phyloP scores from a whole-genome alignment of 2,329 filamentous ascomycete genomes.

The Colletotrichum cereale region DNA sequence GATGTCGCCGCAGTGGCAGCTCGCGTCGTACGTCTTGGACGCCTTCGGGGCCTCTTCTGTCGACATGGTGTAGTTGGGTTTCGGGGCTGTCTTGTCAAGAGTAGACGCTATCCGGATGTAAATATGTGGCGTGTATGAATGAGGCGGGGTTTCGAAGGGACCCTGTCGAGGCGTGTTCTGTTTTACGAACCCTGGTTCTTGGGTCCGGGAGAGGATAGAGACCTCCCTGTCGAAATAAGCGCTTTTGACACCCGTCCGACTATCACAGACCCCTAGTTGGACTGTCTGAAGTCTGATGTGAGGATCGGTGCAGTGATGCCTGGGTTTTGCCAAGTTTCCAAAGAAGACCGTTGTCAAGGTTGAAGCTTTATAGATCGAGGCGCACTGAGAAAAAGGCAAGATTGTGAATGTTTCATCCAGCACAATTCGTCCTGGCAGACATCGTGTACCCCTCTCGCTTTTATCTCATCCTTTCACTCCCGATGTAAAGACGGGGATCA shows the following conservation, averaged over 20 bases:
- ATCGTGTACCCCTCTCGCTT: background rate
- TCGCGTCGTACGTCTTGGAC: slow-evolving; percentile 59
- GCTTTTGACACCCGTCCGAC: background rate
- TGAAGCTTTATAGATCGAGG: background rate
- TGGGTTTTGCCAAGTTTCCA: too few species aligned
- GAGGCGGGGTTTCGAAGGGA: background rate
- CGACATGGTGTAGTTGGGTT: slow-evolving; percentile 32
- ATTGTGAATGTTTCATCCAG: background rate
- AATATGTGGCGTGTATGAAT: too few species aligned
- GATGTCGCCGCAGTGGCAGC: slow-evolving; percentile 67
- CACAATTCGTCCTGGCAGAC: background rate
- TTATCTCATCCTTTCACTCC: background rate
- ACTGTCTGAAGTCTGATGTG: background rate
- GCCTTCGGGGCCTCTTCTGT: slow-evolving; percentile 39
- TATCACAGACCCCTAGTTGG: background rate
- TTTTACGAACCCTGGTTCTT: background rate
- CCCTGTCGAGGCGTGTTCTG: background rate
- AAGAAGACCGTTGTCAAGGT: background rate
- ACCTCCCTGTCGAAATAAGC: background rate
- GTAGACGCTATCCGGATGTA: background rate
- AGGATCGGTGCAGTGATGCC: background rate
- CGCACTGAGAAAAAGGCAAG: background rate
- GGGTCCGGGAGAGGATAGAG: background rate
- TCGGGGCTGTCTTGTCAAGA: too few species aligned
- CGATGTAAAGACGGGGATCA: background rate